Evolutionary conservation across 2,329 filamentous ascomycete genomes (phyloP), one percentile per base, ranked within the genome.

Genomic region (Pseudogymnoascus sp.): DNA sequence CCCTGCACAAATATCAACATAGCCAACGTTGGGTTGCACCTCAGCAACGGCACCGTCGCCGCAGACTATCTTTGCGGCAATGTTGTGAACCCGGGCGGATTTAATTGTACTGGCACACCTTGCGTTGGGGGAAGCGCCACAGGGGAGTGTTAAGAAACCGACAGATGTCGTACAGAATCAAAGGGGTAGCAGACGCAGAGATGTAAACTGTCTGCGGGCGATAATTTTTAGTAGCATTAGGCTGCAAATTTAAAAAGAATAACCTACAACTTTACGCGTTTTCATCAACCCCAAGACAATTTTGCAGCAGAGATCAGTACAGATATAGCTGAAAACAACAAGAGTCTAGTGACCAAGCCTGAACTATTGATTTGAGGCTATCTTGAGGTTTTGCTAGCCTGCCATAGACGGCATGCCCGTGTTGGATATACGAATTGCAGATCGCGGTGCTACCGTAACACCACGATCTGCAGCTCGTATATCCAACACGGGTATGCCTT

Each of bases 1-100:
- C 71, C 68, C 0, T 73, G 71, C 35, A 65, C 60, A 11, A 64
- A 70, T 22, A 64, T 72, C 14, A 61, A 53, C 3, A 64, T 72
- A 4, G 15, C 35, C 2, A 66, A 63, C 12, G 60, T 68, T 1
- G 62, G 66, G 43, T 22, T 73, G 35, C 47, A 53, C 5, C 36
- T 69, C 18, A 33, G 22, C 7, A 70, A 67, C 62, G 64, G 67
- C 11, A 67, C 67, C 2, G 20, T 18, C 8, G 67, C 64, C 6
- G 58, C 58, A 9, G 60, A 66, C 18, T 71, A 68, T 53, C 59
- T 71, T 1, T 72, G 69, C 63, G 67, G 67, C 6, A 69, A 71
- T 63, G 64, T 71, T 8, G 61, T 62, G 60, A 58, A 62, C 9
- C 57, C 62, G 0, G 39, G 33, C 2, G 69, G 67, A n/a, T 71